Evolutionary conservation across 2,329 filamentous ascomycete species (phyloP), one percentile per base, ranked within the genome.

Genomic region (Lachnellula subtilissima): DNA sequence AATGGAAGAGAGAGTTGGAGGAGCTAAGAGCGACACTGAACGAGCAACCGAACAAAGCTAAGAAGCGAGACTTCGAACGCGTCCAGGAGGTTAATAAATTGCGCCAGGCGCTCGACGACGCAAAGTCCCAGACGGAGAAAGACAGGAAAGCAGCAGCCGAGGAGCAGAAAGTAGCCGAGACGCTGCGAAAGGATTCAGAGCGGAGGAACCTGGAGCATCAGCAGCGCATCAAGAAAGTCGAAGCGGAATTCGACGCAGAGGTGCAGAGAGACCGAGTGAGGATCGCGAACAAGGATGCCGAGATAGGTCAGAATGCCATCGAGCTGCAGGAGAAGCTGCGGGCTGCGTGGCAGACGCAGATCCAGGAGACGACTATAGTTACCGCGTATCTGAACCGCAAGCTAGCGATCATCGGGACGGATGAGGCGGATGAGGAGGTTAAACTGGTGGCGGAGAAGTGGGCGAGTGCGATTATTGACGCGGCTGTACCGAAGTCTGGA

Each of bases 281-380:
- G 23, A 23, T 28, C 6, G 8, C n/a, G 28, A 28, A 35, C 22
- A 19, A 40, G 1, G 55, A 60, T 14, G 37, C 19, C 5, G 37
- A 53, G 35, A 35, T 28, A 1, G 54, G 42, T 4, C 9, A 52
- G 15, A 32, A n/a, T 12, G 47, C 40, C 2, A 52, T 14, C 9
- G n/a, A 40, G 15, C 12, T 61, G 11, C 47, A 47, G 8, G 40
- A 60, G n/a, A 52, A 45, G 43, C 47, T 61, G 6, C 39, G 52
- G 39, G 42, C 15, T 9, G 32, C 28, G 1, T 62, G 60, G 58
- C 46, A 22, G 17, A 40, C 45, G 5, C 60, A 62, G 22, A 48
- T 62, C 22, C n/a, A 40, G 40, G 43, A 61, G 49, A 59, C 58
- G 17, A 36, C 61, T 48, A 50, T 54, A 6, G 5, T 59, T 9